Conservation (phyloP, 106 monocot genomes). For the Dactylorhiza incarnata region DNA sequence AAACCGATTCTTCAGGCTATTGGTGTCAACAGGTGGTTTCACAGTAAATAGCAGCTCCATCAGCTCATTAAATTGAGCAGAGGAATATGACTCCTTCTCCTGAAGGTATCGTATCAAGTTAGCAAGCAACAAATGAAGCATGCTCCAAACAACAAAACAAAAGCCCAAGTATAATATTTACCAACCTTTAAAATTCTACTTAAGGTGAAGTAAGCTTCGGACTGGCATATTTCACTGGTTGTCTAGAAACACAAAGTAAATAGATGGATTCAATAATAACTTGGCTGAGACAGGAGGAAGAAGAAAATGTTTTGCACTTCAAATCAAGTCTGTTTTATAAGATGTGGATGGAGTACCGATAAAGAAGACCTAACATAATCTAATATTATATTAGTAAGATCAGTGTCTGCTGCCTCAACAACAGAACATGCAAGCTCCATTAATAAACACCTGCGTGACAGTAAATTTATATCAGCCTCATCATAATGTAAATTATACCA, state of each 20-base stretch:
- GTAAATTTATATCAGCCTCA: slow-evolving; percentile 1
- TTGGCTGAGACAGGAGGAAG: neutral
- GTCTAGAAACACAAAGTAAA: slow-evolving; percentile 30
- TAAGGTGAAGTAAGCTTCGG: slow-evolving; percentile 45
- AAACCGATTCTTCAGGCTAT: slow-evolving; percentile 38
- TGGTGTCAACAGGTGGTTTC: slow-evolving; percentile 27
- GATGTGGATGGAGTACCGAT: slow-evolving; percentile 29
- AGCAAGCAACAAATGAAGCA: slow-evolving; percentile 1
- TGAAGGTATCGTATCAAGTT: slow-evolving; percentile 23
- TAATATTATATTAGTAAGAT: slow-evolving; percentile 56
- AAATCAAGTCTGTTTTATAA: slow-evolving; percentile 3
- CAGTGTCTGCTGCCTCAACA: slow-evolving; percentile 51
- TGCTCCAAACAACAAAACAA: neutral
- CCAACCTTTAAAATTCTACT: slow-evolving; percentile 75
- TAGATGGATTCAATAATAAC: neutral
- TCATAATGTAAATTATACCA: neutral
- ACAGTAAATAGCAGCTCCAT: slow-evolving; percentile 51
- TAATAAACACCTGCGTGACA: slow-evolving; percentile 46
- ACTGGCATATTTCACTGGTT: slow-evolving; percentile 25
- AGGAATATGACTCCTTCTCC: slow-evolving; percentile 64
- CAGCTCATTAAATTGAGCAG: slow-evolving; percentile 46
- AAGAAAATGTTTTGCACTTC: neutral
- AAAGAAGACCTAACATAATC: slow-evolving; percentile 48
- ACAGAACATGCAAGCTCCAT: slow-evolving; percentile 65
- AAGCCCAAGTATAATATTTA: neutral